A percentile compares a stretch with the other conserved stretches of the same genome.
These are phyloP conservation scores for Populus davidiana DNA, from an alignment of 345 rosid genomes.

Conservation along the genomic window DNA sequence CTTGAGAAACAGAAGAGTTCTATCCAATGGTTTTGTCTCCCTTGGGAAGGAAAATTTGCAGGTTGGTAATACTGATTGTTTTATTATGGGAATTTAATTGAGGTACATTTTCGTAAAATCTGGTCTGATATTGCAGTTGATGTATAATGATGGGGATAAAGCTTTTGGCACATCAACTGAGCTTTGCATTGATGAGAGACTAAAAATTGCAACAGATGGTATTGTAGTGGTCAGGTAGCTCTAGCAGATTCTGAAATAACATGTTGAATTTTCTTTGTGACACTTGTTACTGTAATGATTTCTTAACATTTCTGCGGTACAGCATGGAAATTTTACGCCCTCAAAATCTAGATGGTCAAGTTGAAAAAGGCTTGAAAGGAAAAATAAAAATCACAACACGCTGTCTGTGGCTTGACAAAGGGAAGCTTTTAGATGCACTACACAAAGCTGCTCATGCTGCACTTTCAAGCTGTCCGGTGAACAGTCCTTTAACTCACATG, in stretches of 20 bases:
- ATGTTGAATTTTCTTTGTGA: not conserved
- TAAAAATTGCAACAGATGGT: conserved; percentile 91
- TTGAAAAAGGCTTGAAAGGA: conserved; percentile 65
- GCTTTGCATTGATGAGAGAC: conserved; percentile 88
- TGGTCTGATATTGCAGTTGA: conserved; percentile 58
- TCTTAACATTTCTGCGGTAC: conserved; percentile 30
- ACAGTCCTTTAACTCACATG: conserved; percentile 80
- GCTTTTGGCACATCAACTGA: conserved; percentile 94
- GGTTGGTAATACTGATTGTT: conserved; percentile 44
- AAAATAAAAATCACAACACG: conserved; percentile 92
- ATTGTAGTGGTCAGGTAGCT: conserved; percentile 83
- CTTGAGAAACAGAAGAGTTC: conserved; percentile 87
- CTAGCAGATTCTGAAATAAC: conserved; percentile 5
- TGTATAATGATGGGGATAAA: conserved; percentile 97
- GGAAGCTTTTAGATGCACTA: conserved; percentile 86
- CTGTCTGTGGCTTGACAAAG: conserved; percentile 97
- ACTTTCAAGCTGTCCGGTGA: conserved; percentile 83
- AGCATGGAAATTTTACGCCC: conserved; percentile 95
- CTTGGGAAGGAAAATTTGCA: conserved; percentile 95
- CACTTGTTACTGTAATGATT: not conserved
- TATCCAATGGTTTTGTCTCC: conserved; percentile 84
- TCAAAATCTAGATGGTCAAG: conserved; percentile 35
- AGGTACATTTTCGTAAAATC: conserved; percentile 15
- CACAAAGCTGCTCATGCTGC: conserved; percentile 92
- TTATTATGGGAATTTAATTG: conserved; percentile 14